These are phyloP conservation scores for Phytomonas francai DNA, from an alignment of 208 protist species.

Conservation along the genomic window DNA sequence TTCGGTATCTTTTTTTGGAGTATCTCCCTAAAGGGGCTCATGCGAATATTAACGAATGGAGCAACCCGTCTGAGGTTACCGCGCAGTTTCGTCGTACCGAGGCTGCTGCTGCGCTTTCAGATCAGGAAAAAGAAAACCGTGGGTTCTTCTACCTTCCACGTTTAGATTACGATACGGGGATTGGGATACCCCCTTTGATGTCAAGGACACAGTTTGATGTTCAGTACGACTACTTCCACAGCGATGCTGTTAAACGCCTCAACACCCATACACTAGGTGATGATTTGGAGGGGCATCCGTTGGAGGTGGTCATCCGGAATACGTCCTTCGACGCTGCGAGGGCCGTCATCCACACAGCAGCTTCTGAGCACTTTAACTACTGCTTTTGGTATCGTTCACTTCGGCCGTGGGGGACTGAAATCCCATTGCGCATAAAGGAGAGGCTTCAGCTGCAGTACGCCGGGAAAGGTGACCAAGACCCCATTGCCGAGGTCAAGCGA, in stretches of 20 bases:
- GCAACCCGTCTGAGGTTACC: conserved; percentile 30
- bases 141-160: conserved; percentile 71
- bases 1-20: conserved; percentile 28
- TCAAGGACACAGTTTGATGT: conserved; percentile 61
- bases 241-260: conserved; percentile 61
- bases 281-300: conserved; percentile 71
- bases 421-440: conserved; percentile 57
- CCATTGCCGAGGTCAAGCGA: conserved; percentile 51
- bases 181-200: conserved; percentile 59
- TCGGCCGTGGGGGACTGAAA: conserved; percentile 66
- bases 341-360: conserved; percentile 55
- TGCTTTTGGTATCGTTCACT: conserved; percentile 87
- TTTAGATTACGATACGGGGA: conserved; percentile 47
- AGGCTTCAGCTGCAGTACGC: conserved; percentile 72
- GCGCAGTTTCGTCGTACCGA: conserved; percentile 58
- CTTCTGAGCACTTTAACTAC: conserved; percentile 87
- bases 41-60: conserved; percentile 3
- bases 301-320: conserved; percentile 72
- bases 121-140: conserved; percentile 31
- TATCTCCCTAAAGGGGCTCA: conserved; percentile 53
- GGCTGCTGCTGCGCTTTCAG: conserved; percentile 25
- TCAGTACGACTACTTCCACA: conserved; percentile 77
- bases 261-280: conserved; percentile 71
- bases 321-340: conserved; percentile 76
- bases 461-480: conserved; percentile 43